These are phyloP conservation scores for Scenedesmus sp. DNA, from an alignment of 163 green algal species.

Conservation along the genomic window DNA sequence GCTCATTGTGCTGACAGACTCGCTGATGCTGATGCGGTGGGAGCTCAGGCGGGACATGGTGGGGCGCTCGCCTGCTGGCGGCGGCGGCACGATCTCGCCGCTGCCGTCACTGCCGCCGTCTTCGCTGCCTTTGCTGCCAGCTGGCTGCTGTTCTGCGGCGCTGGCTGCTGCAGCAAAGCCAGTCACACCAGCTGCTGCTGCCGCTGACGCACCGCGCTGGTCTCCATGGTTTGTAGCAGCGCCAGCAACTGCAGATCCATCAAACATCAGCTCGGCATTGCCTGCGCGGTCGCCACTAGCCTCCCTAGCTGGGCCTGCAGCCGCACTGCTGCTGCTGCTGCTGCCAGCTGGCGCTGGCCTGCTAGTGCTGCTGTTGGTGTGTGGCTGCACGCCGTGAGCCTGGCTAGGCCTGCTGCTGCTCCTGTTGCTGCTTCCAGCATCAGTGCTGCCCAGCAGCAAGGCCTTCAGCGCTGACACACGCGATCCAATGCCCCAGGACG, in stretches of 20 bases:
- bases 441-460: not conserved
- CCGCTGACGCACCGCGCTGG: not conserved
- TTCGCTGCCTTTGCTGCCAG: not conserved
- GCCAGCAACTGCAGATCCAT: no score
- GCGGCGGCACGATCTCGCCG: not conserved
- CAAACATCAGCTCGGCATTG: not conserved
- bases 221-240: not conserved
- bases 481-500: not conserved
- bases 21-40: not conserved
- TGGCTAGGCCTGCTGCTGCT: not conserved
- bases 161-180: not conserved
- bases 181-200: not conserved
- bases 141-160: not conserved
- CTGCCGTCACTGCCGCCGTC: not conserved
- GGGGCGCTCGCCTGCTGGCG: not conserved
- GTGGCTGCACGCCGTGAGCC: not conserved
- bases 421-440: not conserved
- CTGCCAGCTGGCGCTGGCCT: not conserved
- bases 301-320: not conserved
- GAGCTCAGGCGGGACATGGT: not conserved
- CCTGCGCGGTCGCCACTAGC: not conserved
- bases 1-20: not conserved
- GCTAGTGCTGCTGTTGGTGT: not conserved
- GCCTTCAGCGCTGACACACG: slow-evolving; percentile 14
- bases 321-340: not conserved